These are phyloP conservation scores for Clarireedia monteithiana DNA, from an alignment of 2,329 filamentous ascomycete species.

Conservation along the genomic window DNA sequence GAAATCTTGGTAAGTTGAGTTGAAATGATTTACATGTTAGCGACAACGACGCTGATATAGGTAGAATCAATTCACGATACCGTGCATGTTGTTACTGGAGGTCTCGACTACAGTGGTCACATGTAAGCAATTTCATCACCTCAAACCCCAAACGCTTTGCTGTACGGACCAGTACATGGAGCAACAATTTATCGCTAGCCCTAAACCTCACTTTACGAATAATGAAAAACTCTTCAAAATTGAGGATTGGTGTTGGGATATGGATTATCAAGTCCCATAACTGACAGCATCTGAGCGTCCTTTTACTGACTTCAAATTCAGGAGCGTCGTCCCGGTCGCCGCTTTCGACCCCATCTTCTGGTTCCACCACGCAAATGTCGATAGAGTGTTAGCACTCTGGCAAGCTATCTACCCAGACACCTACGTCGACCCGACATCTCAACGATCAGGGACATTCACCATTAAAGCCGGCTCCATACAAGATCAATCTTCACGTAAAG, in stretches of 20 bases:
- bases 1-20: constrained; percentile 1
- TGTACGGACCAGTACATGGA: neutral
- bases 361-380: constrained; percentile 46
- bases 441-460: constrained; percentile 51
- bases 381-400: constrained; percentile 69
- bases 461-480: constrained; percentile 30
- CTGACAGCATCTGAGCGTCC: no score
- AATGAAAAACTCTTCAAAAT: no score
- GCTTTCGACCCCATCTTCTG: constrained; percentile 62
- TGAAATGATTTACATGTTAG: neutral
- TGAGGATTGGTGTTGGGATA: no score
- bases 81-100: constrained; percentile 1
- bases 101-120: neutral
- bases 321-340: constrained; percentile 52
- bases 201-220: no score
- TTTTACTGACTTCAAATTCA: neutral
- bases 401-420: constrained; percentile 61
- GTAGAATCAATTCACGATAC: constrained; percentile 9
- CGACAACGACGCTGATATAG: neutral
- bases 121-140: constrained; percentile 4
- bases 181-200: no score
- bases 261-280: no score
- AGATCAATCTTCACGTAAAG: constrained; percentile 4
- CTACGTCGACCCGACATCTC: constrained; percentile 52
- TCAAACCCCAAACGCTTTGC: neutral